These are phyloP conservation scores for Suhomyces choctaworum DNA, from an alignment of 1,139 yeast genomes.

Conservation along the genomic window DNA sequence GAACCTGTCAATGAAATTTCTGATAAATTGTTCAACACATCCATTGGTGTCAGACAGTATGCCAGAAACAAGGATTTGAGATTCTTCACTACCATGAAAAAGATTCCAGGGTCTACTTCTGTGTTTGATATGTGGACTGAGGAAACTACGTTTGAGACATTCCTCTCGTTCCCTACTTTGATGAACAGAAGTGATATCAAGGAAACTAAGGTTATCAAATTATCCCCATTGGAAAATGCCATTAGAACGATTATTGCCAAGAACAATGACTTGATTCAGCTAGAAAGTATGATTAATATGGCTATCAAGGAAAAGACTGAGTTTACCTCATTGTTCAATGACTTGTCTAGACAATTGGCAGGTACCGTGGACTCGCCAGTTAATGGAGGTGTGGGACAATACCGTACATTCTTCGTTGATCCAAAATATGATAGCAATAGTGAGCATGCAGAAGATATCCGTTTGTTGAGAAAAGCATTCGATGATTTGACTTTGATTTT, in stretches of 20 bases:
- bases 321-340: constrained; percentile 54
- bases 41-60: constrained; percentile 65
- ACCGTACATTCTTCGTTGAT: constrained; percentile 64
- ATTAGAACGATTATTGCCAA: constrained; percentile 64
- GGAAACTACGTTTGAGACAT: constrained; percentile 77
- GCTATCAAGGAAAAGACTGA: constrained; percentile 57
- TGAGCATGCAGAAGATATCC: constrained; percentile 47
- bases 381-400: constrained; percentile 88
- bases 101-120: constrained; percentile 73
- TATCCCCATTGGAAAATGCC: constrained; percentile 89
- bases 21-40: constrained; percentile 46
- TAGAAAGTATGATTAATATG: constrained; percentile 62
- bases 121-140: constrained; percentile 86
- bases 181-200: constrained; percentile 82
- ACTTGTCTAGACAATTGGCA: constrained; percentile 72
- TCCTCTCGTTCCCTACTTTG: constrained; percentile 79
- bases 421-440: constrained; percentile 37
- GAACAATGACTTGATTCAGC: constrained; percentile 68
- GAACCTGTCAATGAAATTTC: constrained; percentile 63
- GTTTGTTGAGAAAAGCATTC: constrained; percentile 60
- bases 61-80: constrained; percentile 71
- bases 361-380: constrained; percentile 94
- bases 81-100: constrained; percentile 67
- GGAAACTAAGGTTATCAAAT: constrained; percentile 48
- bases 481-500: constrained; percentile 68